Evolutionary conservation across 2,329 filamentous ascomycete species (phyloP).

Genomic region (Exophiala sideris): DNA sequence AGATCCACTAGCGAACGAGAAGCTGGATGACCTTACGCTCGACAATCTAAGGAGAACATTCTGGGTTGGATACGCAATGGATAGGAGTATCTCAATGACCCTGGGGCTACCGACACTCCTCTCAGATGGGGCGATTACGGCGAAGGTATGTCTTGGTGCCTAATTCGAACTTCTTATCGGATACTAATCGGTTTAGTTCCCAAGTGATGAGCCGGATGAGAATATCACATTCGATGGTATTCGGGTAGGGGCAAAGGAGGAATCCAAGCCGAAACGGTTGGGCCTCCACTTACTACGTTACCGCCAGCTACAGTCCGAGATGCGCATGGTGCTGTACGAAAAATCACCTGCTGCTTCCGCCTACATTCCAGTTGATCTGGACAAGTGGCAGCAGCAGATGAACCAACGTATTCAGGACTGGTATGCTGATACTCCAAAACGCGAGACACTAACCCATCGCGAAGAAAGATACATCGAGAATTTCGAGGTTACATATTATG

Average conservation of each 20-base stretch:
- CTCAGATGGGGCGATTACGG: constrained; percentile 13
- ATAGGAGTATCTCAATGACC: constrained; percentile 12
- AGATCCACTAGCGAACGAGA: constrained; percentile 2
- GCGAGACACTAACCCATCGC: not conserved
- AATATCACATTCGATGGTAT: constrained; percentile 8
- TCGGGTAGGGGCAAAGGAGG: not conserved
- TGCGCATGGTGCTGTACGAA: constrained; percentile 11
- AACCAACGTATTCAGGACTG: constrained; percentile 6
- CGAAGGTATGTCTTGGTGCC: not conserved
- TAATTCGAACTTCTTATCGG: not conserved
- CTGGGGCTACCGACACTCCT: constrained; percentile 7
- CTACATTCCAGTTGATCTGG: constrained; percentile 1
- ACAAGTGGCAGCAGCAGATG: constrained; percentile 6
- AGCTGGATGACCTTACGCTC: constrained; percentile 3
- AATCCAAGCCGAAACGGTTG: constrained; percentile 5
- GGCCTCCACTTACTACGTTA: constrained; percentile 9
- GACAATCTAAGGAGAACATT: constrained; percentile 11
- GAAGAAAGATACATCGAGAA: constrained; percentile 14
- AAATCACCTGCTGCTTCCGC: constrained; percentile 1
- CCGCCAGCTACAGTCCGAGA: constrained; percentile 17
- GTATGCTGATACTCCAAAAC: constrained; percentile 9
- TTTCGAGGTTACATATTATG: constrained; percentile 13
- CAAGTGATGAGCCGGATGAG: constrained; percentile 8
- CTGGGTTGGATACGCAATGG: constrained; percentile 17
- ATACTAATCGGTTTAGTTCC: constrained; percentile 3